Base-by-base conservation (phyloP, 192 early-diverging fungal species). In the Umbelopsis ramanniana region DNA sequence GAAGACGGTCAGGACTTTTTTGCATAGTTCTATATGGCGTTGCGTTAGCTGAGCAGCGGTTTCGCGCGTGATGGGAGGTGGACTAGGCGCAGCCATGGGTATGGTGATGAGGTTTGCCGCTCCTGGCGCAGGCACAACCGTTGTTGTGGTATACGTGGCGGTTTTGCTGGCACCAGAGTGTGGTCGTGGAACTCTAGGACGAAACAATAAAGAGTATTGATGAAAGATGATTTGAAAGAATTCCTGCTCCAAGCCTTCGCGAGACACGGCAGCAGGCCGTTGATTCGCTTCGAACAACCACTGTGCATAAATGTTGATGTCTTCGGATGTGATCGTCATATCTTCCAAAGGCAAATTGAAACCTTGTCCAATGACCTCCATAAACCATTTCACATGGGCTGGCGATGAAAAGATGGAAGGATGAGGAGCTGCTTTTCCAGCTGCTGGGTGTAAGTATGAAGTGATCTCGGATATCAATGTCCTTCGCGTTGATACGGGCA, bases 351-450 rank as follows among this genome's bases (percentile, higher is more conserved):
- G 93, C 43, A 95, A 79, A 33, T 82, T 76, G 60, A 95, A 92
- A 11, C 93, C 94, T 76, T 93, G 91, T 0, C 92, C 94, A n/a
- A 95, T 75, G 12, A 94, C 86, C 72, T 93, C 93, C 93, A 95
- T 94, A 43, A 87, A 85, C 92, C 92, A 95, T 45, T 83, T 79
- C 21, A 95, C 93, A 76, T 95, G 94, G 4, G 90, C 83, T 14
- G 88, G 86, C 0, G 92, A 93, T 5, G 87, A 86, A 46, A 95
- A 85, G 15, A 91, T 74, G 22, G 84, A 70, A 12, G 90, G 83
- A 72, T 92, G 86, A 66, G 84, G 80, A 46, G 82, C 70, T 22
- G 45, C 38, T 69, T 73, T 71, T 48, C 69, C 54, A 43, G 45
- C 21, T 46, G 79, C 23, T 53, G 72, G 67, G 67, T 80, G 69